Evolutionary conservation across 371 early-diverging fungal species (phyloP).

Genomic region (Syncephalastrum racemosum): DNA sequence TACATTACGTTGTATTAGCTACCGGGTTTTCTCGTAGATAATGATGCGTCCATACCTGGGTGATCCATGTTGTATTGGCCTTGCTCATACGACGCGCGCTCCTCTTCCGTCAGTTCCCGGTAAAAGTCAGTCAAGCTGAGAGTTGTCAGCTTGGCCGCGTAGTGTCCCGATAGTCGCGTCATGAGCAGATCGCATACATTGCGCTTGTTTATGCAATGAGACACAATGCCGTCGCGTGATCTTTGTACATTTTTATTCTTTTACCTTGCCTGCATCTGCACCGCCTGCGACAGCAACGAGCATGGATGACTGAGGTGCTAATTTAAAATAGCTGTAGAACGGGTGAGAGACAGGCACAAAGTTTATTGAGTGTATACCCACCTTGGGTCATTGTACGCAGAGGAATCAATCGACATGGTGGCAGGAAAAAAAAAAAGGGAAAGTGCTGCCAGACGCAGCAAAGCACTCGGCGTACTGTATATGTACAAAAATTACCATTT

Average conservation of each 20-base stretch:
- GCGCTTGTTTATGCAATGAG: constrained; percentile 11
- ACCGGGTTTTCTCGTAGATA: too few species aligned
- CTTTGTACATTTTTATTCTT: neutral
- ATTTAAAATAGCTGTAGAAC: constrained; percentile 37
- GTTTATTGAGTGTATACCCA: constrained; percentile 4
- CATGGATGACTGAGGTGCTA: constrained; percentile 44
- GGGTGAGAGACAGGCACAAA: neutral
- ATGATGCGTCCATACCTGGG: constrained; percentile 35
- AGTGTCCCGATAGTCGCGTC: constrained; percentile 23
- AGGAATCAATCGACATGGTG: constrained; percentile 45
- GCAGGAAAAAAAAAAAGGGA: neutral
- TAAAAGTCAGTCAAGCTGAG: constrained; percentile 61
- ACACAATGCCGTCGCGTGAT: neutral
- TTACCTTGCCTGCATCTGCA: constrained; percentile 46
- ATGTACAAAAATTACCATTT: too few species aligned
- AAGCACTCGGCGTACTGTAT: too few species aligned
- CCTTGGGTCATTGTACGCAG: constrained; percentile 43
- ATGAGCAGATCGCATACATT: constrained; percentile 28
- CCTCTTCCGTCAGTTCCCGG: constrained; percentile 46
- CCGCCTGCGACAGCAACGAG: constrained; percentile 46
- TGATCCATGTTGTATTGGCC: constrained; percentile 54
- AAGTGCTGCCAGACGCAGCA: neutral
- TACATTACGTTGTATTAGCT: neutral
- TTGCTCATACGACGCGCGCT: constrained; percentile 36
- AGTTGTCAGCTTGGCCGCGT: constrained; percentile 36